Evolutionary conservation across 106 monocot genomes (phyloP).

Genomic region (Alisma plantagoaquatica): DNA sequence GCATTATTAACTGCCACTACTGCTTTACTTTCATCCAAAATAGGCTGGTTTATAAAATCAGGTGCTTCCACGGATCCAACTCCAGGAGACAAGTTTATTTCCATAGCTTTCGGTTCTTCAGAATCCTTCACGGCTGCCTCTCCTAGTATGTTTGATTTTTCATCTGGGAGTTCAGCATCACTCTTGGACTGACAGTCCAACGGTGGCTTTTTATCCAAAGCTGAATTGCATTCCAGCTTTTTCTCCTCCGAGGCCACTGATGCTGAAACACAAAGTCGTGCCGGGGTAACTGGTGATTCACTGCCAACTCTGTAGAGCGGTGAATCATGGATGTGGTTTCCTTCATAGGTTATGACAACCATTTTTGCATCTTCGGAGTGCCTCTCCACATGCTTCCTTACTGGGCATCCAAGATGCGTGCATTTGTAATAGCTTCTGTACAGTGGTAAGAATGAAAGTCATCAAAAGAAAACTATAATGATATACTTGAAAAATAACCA

Average conservation of each 20-base stretch:
- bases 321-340: slow-evolving; percentile 56
- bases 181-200: background rate
- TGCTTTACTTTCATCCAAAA: slow-evolving; percentile 31
- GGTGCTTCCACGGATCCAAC: too few species aligned
- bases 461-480: too few species aligned
- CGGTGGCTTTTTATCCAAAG: slow-evolving; percentile 13
- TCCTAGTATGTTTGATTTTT: slow-evolving; percentile 24
- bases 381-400: slow-evolving; percentile 78
- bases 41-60: slow-evolving; percentile 19
- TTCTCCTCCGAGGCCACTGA: background rate
- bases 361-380: slow-evolving; percentile 44
- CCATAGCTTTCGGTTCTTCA: slow-evolving; percentile 3
- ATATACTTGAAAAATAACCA: too few species aligned
- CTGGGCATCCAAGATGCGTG: slow-evolving; percentile 61
- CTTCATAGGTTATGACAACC: slow-evolving; percentile 67
- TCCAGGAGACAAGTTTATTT: too few species aligned
- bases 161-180: slow-evolving; percentile 3
- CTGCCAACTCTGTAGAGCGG: slow-evolving; percentile 21
- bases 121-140: slow-evolving; percentile 8
- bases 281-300: slow-evolving; percentile 8
- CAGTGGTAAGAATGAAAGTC: background rate
- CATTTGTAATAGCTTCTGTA: slow-evolving; percentile 83
- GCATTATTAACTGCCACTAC: slow-evolving; percentile 51
- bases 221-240: slow-evolving; percentile 3
- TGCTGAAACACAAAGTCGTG: too few species aligned